Conservation (phyloP, 495 filamentous ascomycete genomes). For the Cairneyella variabilis region DNA sequence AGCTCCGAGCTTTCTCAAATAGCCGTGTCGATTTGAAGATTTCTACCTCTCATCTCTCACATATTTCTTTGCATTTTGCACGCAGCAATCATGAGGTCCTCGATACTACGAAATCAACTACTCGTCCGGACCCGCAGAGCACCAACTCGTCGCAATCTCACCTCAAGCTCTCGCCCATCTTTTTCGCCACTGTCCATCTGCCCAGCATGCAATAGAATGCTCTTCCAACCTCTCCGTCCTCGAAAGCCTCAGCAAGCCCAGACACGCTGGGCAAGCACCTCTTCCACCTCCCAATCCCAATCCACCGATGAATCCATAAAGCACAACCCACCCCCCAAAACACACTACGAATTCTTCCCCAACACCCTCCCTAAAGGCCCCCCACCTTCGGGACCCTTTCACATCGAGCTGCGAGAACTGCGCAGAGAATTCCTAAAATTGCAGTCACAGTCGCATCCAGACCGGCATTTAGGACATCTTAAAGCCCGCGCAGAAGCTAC, state of each 20-base stretch:
- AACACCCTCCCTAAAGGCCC: constrained; percentile 73
- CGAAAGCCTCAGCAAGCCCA: no score
- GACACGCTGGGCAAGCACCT: constrained; percentile 6
- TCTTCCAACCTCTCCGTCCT: no score
- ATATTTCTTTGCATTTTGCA: no score
- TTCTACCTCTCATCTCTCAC: no score
- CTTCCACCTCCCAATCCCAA: background rate
- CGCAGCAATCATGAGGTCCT: constrained; percentile 20
- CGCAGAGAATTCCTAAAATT: constrained; percentile 82
- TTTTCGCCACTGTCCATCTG: background rate
- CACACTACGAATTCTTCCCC: constrained; percentile 87
- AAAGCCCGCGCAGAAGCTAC: constrained; percentile 66
- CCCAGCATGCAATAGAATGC: constrained; percentile 3
- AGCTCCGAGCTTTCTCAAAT: no score
- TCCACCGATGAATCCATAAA: background rate
- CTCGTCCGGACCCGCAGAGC: constrained; percentile 3
- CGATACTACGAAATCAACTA: constrained; percentile 11
- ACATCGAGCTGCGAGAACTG: constrained; percentile 61
- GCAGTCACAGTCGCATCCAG: constrained; percentile 77
- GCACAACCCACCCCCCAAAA: constrained; percentile 28
- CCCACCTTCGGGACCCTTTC: constrained; percentile 74
- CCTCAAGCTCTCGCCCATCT: constrained; percentile 1
- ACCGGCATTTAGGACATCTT: constrained; percentile 54
- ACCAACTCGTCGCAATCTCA: constrained; percentile 8
- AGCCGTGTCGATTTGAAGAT: no score